Evolutionary conservation across 1,284 basidiomycete genomes (phyloP).

Genomic region (Trichosporon faecale): DNA sequence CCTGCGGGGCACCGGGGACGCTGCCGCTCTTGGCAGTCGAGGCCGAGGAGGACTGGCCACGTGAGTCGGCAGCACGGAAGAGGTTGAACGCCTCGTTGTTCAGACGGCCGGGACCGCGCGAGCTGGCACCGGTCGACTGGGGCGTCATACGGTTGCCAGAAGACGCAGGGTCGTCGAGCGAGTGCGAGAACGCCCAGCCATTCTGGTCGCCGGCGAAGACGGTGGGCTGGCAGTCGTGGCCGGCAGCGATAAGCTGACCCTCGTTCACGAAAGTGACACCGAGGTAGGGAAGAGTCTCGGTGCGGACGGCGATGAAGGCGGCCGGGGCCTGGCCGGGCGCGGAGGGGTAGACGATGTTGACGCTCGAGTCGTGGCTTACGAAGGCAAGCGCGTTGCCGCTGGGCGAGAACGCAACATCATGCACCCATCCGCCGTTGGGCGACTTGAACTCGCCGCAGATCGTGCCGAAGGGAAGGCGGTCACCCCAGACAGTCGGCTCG

Average conservation of each 20-base stretch:
- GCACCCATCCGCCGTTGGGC: conserved; percentile 93
- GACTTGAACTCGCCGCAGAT: conserved; percentile 90
- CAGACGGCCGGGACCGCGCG: conserved; percentile 66
- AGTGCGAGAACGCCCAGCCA: conserved; percentile 75
- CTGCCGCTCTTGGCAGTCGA: conserved; percentile 46
- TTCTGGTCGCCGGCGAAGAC: conserved; percentile 69
- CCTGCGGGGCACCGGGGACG: conserved; percentile 40
- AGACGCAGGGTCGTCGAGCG: conserved; percentile 66
- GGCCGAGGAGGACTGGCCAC: conserved; percentile 61
- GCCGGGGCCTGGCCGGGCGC: conserved; percentile 57
- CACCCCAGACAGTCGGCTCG: conserved; percentile 88
- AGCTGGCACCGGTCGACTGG: conserved; percentile 41
- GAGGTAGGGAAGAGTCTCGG: conserved; percentile 72
- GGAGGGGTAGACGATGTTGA: conserved; percentile 80
- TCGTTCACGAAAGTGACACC: conserved; percentile 82
- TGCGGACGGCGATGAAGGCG: conserved; percentile 67
- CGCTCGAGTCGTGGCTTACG: conserved; percentile 84
- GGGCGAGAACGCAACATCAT: conserved; percentile 91
- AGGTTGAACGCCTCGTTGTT: conserved; percentile 94
- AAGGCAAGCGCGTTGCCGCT: conserved; percentile 90
- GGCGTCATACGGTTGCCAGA: conserved; percentile 46
- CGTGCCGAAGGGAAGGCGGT: conserved; percentile 95
- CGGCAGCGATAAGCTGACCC: conserved; percentile 78
- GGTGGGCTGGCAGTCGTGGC: conserved; percentile 95
- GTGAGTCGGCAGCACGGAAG: conserved; percentile 87